These are phyloP conservation scores for Rhodotorula sp. DNA, from an alignment of 1,284 basidiomycete species.

Conservation along the genomic window DNA sequence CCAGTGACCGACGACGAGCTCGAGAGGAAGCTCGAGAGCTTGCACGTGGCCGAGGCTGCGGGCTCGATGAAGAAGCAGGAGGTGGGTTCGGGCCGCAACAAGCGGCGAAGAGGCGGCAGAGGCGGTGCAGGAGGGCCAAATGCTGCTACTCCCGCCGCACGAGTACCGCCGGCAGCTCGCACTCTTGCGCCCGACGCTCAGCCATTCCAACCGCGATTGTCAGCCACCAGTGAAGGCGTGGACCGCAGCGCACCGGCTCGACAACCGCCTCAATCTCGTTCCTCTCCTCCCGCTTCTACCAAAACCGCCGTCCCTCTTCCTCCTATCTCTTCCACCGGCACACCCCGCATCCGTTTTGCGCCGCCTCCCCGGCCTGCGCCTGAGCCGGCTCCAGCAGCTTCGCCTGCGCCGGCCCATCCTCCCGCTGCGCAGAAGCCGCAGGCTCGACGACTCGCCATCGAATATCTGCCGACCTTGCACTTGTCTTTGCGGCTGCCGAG, in stretches of 20 bases:
- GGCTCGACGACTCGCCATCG: conserved; percentile 9
- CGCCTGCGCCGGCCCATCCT: background rate
- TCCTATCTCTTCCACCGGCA: background rate
- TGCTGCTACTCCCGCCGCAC: background rate
- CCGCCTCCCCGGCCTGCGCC: conserved; percentile 1
- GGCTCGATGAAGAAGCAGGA: background rate
- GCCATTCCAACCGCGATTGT: background rate
- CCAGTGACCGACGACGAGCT: background rate
- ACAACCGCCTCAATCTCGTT: background rate
- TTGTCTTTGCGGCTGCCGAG: conserved; percentile 11
- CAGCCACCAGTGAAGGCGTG: background rate
- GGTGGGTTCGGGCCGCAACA: background rate
- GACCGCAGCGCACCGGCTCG: background rate
- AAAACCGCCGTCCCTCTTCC: background rate
- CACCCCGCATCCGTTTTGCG: conserved; percentile 13
- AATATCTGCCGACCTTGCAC: conserved; percentile 34
- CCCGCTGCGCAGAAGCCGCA: background rate
- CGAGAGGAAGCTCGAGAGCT: background rate
- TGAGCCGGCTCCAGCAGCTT: background rate
- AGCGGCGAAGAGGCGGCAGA: no score
- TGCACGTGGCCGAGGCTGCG: background rate
- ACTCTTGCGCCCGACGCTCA: background rate
- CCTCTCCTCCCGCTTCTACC: background rate
- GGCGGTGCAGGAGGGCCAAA: background rate
- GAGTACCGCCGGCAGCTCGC: background rate